These are phyloP conservation scores for Fusarium tupiense DNA, from an alignment of 2,329 filamentous ascomycete species.

Conservation along the genomic window DNA sequence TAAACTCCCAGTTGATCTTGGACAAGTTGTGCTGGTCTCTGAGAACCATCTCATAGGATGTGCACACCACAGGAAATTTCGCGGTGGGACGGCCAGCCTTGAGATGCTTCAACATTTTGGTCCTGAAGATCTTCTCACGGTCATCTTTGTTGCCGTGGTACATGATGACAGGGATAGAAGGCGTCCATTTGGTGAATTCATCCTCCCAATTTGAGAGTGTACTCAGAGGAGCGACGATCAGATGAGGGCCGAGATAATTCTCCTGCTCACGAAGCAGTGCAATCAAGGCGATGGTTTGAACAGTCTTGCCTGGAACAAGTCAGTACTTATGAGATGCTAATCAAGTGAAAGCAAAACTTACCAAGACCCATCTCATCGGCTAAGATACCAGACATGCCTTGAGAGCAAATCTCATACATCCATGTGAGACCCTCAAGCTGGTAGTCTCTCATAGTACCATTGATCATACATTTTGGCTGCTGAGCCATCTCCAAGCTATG, in stretches of 20 bases:
- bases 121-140: slow-evolving; percentile 78
- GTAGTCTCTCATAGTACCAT: slow-evolving; percentile 92
- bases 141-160: slow-evolving; percentile 88
- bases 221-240: slow-evolving; percentile 90
- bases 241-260: slow-evolving; percentile 82
- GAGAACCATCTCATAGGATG: slow-evolving; percentile 95
- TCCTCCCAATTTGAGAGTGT: slow-evolving; percentile 96
- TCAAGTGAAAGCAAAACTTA: slow-evolving; percentile 41
- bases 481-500: slow-evolving; percentile 80
- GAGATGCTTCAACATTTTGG: slow-evolving; percentile 75
- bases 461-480: slow-evolving; percentile 85
- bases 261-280: slow-evolving; percentile 89
- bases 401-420: slow-evolving; percentile 84
- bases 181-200: slow-evolving; percentile 91
- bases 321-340: not conserved
- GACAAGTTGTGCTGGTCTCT: slow-evolving; percentile 84
- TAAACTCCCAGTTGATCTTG: slow-evolving; percentile 94
- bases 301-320: slow-evolving; percentile 75
- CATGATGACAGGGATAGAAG: slow-evolving; percentile 85
- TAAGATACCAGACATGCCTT: slow-evolving; percentile 89
- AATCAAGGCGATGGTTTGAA: slow-evolving; percentile 89
- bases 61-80: slow-evolving; percentile 91
- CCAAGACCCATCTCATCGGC: slow-evolving; percentile 93
- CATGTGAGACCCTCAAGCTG: slow-evolving; percentile 95
- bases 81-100: slow-evolving; percentile 65